phyloP scores from a whole-genome alignment of 1,139 yeast genomes.

The Taphrina betulina region DNA sequence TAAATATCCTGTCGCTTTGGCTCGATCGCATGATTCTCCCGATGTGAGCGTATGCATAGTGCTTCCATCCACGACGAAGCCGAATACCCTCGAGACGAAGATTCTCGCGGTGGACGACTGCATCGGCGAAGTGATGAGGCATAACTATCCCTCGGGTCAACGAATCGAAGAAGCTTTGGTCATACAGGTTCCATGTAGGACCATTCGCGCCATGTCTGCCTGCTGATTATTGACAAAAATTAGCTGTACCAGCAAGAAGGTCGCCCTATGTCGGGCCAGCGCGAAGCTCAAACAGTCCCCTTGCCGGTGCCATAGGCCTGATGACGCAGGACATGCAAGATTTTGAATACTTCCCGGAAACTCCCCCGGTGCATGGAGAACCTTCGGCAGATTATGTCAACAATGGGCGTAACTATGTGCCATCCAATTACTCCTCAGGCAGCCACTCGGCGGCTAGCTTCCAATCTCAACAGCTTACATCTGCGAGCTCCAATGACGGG shows the following conservation, averaged over 20 bases:
- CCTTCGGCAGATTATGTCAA: constrained; percentile 3
- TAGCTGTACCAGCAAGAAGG: constrained; percentile 9
- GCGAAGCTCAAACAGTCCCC: constrained; percentile 13
- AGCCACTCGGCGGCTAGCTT: constrained; percentile 9
- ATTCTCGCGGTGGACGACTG: constrained; percentile 64
- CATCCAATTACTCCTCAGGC: constrained; percentile 18
- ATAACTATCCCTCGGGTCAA: constrained; percentile 68
- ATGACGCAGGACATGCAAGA: constrained; percentile 29
- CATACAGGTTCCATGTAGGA: constrained; percentile 50
- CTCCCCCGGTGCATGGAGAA: constrained; percentile 17
- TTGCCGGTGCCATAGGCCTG: constrained; percentile 20
- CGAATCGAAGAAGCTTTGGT: constrained; percentile 63
- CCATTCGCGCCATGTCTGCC: constrained; percentile 4
- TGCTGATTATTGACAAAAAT: not conserved
- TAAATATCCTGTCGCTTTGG: constrained; percentile 71
- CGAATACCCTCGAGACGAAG: constrained; percentile 37
- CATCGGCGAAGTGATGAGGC: constrained; percentile 61
- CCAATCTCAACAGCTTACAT: constrained; percentile 1
- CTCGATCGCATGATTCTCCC: constrained; percentile 64
- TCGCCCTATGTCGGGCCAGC: constrained; percentile 12
- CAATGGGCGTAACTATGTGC: constrained; percentile 8
- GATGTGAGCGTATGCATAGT: constrained; percentile 49
- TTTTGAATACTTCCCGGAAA: constrained; percentile 31
- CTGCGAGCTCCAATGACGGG: constrained; percentile 7
- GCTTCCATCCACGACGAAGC: constrained; percentile 15